Base-by-base conservation (phyloP, 1,139 yeast genomes). In the Kodamaea sp. region DNA sequence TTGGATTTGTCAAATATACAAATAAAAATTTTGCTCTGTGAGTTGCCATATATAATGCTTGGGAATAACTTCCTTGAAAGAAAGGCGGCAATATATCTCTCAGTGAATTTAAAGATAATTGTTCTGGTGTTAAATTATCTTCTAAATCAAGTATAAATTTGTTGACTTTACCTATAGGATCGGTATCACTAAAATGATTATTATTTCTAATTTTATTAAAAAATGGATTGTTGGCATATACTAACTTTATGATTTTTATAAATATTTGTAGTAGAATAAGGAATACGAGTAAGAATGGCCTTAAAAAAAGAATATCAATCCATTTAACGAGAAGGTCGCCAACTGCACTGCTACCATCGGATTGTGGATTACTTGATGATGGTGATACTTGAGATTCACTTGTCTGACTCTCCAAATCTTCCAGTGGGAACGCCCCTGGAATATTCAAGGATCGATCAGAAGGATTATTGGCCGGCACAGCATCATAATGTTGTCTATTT, bases 61-160 rank as follows among this genome's bases (percentile, higher is more conserved):
- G 81, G 1, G 89, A 76, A 57, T 85, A 86, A 34, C 94, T 83
- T 8, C 92, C 90, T 52, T 81, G 79, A 46, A 73, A 75, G 49
- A 84, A 83, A 7, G 74, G 71, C 1, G 75, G 76, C 36, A 70
- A 51, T 11, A 40, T 29, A 5, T 36, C 11, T 26, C 31, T 29
- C 7, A 31, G 35, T 2, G 46, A 29, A 9, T 40, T 47, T 8
- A 38, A 29, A 2, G 45, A 38, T n/a, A 48, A 40, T 32, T 54
- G 61, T 12, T 50, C 48, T 5, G 64, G 60, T 2, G 53, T 43
- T 30, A 66, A 48, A 40, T 54, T 63, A 33, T 68, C 73, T 42
- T 68, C 73, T 31, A 68, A 47, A 31, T 57, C 63, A 24, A 70
- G 54, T 6, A 64, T 52, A 44, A 68, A 68, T 38, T 54, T 58